These are phyloP conservation scores for Cinnamomum chago DNA, from an alignment of 164 flowering plant species.

Conservation along the genomic window DNA sequence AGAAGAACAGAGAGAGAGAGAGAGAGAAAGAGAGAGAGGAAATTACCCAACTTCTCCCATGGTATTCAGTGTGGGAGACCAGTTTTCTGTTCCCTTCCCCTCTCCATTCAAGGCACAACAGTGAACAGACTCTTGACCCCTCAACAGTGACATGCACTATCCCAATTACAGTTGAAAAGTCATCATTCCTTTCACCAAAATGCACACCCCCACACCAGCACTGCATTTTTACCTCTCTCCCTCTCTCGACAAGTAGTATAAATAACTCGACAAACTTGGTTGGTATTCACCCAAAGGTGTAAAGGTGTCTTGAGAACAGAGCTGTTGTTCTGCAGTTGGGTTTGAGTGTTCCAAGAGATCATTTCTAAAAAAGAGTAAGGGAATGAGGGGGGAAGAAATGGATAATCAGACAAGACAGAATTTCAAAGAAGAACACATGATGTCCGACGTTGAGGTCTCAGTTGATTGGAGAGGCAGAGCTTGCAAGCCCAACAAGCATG, in stretches of 20 bases:
- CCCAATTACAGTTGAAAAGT: slow-evolving; percentile 1
- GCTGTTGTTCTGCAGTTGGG: slow-evolving; percentile 3
- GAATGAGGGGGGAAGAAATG: slow-evolving; percentile 6
- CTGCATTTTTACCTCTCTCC: slow-evolving; percentile 5
- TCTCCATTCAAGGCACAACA: slow-evolving; percentile 3
- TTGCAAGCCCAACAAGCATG: slow-evolving; percentile 65
- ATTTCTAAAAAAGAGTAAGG: not conserved
- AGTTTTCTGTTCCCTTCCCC: not conserved
- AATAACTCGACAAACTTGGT: not conserved
- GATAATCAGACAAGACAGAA: slow-evolving; percentile 18
- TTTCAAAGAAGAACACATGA: slow-evolving; percentile 20
- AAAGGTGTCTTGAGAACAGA: slow-evolving; percentile 5
- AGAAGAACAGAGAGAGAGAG: too few relatives aligned
- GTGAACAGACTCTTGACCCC: slow-evolving; percentile 8
- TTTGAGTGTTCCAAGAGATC: not conserved
- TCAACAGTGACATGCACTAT: slow-evolving; percentile 19
- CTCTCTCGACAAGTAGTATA: slow-evolving; percentile 10
- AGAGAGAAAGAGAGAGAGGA: too few relatives aligned
- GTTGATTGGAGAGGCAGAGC: slow-evolving; percentile 92
- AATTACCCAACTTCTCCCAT: not conserved
- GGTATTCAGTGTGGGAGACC: slow-evolving; percentile 5
- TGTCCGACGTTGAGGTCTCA: slow-evolving; percentile 22
- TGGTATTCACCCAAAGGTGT: slow-evolving; percentile 4
- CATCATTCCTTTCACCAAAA: slow-evolving; percentile 10
- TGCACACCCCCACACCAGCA: not conserved